These are phyloP conservation scores for Seiridium unicorne DNA, from an alignment of 2,329 filamentous ascomycete genomes.

Conservation along the genomic window DNA sequence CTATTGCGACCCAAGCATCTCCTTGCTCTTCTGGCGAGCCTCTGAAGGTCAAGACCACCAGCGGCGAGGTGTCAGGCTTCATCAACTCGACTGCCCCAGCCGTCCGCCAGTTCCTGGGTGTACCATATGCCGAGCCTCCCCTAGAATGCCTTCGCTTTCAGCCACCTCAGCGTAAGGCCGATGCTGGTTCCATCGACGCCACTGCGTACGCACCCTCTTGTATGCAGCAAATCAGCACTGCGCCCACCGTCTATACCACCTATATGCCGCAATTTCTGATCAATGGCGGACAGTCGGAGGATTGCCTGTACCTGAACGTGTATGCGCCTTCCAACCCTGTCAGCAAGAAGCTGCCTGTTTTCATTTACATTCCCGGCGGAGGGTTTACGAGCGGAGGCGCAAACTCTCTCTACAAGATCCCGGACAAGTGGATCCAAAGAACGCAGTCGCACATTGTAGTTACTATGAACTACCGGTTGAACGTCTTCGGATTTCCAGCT, in stretches of 20 bases:
- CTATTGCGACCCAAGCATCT: background rate
- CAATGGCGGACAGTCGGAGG: constrained; percentile 1
- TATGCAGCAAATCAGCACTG: constrained; percentile 4
- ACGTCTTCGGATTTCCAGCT: constrained; percentile 10
- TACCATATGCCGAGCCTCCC: constrained; percentile 4
- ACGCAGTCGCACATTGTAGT: constrained; percentile 10
- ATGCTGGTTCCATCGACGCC: background rate
- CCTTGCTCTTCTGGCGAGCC: background rate
- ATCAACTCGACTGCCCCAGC: background rate
- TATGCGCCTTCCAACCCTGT: constrained; percentile 2
- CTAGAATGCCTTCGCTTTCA: constrained; percentile 1
- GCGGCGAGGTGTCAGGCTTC: constrained; percentile 8
- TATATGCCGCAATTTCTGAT: constrained; percentile 5
- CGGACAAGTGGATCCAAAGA: constrained; percentile 9
- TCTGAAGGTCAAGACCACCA: constrained; percentile 6
- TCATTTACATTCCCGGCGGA: constrained; percentile 9
- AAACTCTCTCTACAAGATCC: constrained; percentile 9
- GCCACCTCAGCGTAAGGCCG: constrained; percentile 1
- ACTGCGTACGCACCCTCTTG: constrained; percentile 1
- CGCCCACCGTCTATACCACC: background rate
- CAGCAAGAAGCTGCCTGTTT: constrained; percentile 1
- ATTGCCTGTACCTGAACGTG: constrained; percentile 9
- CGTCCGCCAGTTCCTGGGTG: constrained; percentile 7
- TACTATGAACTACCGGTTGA: constrained; percentile 9
- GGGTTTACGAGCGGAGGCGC: constrained; percentile 4